Base-by-base conservation (phyloP, 1,139 yeast genomes). In the Hyphopichia wangnamkhiaoensis region DNA sequence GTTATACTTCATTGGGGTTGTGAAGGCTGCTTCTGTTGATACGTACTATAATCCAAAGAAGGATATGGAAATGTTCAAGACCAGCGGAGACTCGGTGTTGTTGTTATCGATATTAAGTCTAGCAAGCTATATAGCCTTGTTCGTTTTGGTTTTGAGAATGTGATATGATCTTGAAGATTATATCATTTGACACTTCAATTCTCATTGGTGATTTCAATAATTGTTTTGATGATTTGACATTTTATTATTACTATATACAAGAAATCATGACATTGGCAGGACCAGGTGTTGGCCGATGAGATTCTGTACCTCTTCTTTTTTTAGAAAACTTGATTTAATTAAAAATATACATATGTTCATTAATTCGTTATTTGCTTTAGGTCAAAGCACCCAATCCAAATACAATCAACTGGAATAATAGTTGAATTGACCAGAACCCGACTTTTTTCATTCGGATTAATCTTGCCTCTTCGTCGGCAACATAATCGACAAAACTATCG, bases 361-460 rank as follows among this genome's bases (percentile, higher is more conserved):
- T 8, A 28, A 27, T 3, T 28, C 31, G n/a, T 28, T 3, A 39
- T 48, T 23, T 51, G 47, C 29, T 5, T 31, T 41, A 63, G 5
- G 68, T 52, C 35, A 68, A 54, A 4, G 71, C 78, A 1, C 95
- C 95, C 24, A 91, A 70, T 28, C 96, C 88, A 72, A 93, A 79
- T 26, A 93, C 75, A 13, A 93, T 64, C 38, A 89, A 68, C 59
- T 93, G 98, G 24, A 93, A 74, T 14, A 93, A 65, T 40, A 90
- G 69, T 59, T 93, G 98, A 33, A 89, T 62, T 1, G 96, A 82
- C 98, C 98, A 93, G 58, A 93, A 88, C 1, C 95, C 95, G 8
- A 93, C 90, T 56, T 90, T 85, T 49, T 79, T 79, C 74, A 91
- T 72, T 41, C 98, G 65, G 23, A 82, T 68, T 12, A 81, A 70